Conservation (phyloP, 192 early-diverging fungal species). For the Jimgerdemannia lactiflua region DNA sequence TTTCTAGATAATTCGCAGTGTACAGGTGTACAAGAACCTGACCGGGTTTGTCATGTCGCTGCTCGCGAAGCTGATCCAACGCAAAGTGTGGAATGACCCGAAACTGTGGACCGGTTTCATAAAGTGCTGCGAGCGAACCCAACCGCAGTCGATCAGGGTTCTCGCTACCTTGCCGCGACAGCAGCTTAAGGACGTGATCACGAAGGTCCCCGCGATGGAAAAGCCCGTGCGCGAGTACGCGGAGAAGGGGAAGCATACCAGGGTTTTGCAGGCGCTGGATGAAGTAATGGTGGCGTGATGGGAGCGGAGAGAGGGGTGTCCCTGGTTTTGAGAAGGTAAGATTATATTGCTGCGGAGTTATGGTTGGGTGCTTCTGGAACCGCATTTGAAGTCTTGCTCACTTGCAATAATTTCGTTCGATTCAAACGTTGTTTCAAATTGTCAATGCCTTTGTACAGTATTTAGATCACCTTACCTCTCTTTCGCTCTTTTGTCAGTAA, state of each 20-base stretch:
- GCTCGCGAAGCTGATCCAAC: constrained; percentile 56
- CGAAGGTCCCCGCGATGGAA: constrained; percentile 9
- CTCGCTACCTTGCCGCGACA: constrained; percentile 12
- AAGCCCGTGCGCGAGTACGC: constrained; percentile 19
- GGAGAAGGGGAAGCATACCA: constrained; percentile 1
- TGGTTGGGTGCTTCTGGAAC: too few species aligned
- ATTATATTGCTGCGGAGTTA: too few species aligned
- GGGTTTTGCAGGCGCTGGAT: background rate
- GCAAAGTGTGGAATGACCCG: constrained; percentile 63
- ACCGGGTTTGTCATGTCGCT: constrained; percentile 56
- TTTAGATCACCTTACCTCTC: too few species aligned
- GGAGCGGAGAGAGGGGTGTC: background rate
- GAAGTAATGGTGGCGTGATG: background rate
- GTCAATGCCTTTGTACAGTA: too few species aligned
- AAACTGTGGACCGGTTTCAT: constrained; percentile 81
- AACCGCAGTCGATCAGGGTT: constrained; percentile 17
- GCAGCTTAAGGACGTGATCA: constrained; percentile 15
- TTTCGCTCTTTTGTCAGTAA: too few species aligned
- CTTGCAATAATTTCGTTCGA: too few species aligned
- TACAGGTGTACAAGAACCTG: constrained; percentile 61
- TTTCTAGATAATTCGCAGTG: constrained; percentile 48
- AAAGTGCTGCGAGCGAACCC: constrained; percentile 35
- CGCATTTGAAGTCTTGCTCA: too few species aligned
- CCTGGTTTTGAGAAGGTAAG: too few species aligned
- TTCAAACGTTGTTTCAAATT: too few species aligned